Evolutionary conservation across 192 early-diverging fungal genomes (phyloP), one percentile per base, ranked within the genome.

Genomic region (Lobulomyces angularis): DNA sequence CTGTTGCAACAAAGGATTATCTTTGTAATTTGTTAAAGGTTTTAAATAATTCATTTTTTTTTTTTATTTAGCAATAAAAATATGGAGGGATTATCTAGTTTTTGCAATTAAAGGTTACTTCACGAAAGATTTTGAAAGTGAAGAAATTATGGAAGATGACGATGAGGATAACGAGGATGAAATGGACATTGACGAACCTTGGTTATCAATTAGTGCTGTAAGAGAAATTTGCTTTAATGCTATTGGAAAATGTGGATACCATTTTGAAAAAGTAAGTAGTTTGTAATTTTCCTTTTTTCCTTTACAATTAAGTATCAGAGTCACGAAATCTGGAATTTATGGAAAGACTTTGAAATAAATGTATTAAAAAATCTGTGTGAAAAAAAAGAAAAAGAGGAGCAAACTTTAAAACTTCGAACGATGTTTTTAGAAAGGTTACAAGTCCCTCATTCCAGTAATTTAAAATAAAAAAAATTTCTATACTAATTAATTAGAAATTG

Each of bases 71-170:
- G 83, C 79, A 5, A 79, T 83, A 39, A 48, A 48, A 3, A 46
- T 84, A 14, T 86, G 81, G 80, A 64, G 65, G 27, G 62, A 64
- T 14, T 84, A 73, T 51, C 27, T 67, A 3, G 53, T 63, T 5
- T 86, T 65, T 58, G 51, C 77, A 2, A 34, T 58, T 0, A 53
- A 74, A 4, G 62, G 76, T 21, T 73, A 59, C 45, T 36, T 26
- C 6, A 30, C 47, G 32, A n/a, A n/a, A n/a, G n/a, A 55, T n/a
- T 32, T 40, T 7, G 30, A 36, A 1, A 36, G 46, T 26, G 49
- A 56, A 2, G 44, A 58, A 12, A 46, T 55, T 7, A 59, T 47
- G 5, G 41, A 12, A n/a, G 51, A 65, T 1, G 39, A 50, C 1
- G 62, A 50, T 7, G 51, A 64, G 22, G 53, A 44, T 12, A 60